Evolutionary conservation across 2,329 filamentous ascomycete species (phyloP).

Genomic region (Alternaria dauci): DNA sequence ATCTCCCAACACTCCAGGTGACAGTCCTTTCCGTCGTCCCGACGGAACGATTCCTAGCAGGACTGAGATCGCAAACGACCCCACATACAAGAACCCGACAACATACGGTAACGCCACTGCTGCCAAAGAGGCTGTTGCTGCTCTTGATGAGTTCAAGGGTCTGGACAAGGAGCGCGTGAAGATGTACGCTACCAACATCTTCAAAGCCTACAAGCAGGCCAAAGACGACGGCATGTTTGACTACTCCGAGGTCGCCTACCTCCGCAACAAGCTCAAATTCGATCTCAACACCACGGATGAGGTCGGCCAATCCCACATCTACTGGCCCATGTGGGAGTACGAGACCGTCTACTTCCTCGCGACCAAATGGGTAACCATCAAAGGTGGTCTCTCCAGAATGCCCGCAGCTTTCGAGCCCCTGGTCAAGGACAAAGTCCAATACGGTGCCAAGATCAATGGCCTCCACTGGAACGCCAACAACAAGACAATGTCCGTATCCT

Average conservation of each 20-base stretch:
- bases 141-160: slow-evolving; percentile 24
- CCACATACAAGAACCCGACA: slow-evolving; percentile 6
- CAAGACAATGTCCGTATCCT: slow-evolving; percentile 64
- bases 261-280: slow-evolving; percentile 52
- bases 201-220: slow-evolving; percentile 60
- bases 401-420: slow-evolving; percentile 68
- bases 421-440: slow-evolving; percentile 62
- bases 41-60: slow-evolving; percentile 23
- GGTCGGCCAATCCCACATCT: slow-evolving; percentile 37
- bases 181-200: slow-evolving; percentile 56
- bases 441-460: slow-evolving; percentile 64
- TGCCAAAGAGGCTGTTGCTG: slow-evolving; percentile 21
- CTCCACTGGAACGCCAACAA: slow-evolving; percentile 60
- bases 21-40: slow-evolving; percentile 15
- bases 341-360: slow-evolving; percentile 64
- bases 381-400: slow-evolving; percentile 64
- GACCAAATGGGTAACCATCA: slow-evolving; percentile 67
- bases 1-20: slow-evolving; percentile 60
- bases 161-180: slow-evolving; percentile 23
- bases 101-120: slow-evolving; percentile 21
- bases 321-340: slow-evolving; percentile 61
- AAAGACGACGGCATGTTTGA: slow-evolving; percentile 63
- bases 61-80: slow-evolving; percentile 21
- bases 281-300: slow-evolving; percentile 62
- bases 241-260: slow-evolving; percentile 69